phyloP scores from a whole-genome alignment of 495 filamentous ascomycete species.

The Pyrenopolyporus hunteri region DNA sequence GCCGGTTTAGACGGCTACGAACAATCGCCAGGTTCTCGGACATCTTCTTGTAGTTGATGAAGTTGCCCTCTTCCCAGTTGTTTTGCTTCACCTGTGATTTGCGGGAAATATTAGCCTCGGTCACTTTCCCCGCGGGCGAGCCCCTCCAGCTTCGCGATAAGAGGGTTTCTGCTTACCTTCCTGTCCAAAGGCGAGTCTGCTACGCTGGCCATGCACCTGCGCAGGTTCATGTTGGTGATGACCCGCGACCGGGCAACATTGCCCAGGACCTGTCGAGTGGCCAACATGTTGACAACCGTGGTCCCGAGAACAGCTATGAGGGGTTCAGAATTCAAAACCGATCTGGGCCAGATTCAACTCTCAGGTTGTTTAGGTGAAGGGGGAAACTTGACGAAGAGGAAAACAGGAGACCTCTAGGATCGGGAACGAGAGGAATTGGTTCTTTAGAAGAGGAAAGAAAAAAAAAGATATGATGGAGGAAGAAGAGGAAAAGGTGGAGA shows the following conservation, averaged over 20 bases:
- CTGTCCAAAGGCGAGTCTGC: conserved; percentile 59
- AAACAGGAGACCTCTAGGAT: conserved; percentile 28
- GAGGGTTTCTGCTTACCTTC: conserved; percentile 51
- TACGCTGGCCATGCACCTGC: conserved; percentile 60
- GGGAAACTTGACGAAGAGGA: conserved; percentile 5
- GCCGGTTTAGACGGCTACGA: conserved; percentile 83
- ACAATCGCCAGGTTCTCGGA: conserved; percentile 94
- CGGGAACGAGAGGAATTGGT: conserved; percentile 19
- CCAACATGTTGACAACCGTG: conserved; percentile 57
- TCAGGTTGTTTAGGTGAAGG: conserved; percentile 9
- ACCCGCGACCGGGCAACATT: conserved; percentile 57
- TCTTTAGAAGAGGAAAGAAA: conserved; percentile 20
- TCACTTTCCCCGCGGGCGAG: conserved; percentile 5
- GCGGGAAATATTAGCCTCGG: conserved; percentile 41
- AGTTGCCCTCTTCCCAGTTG: conserved; percentile 62
- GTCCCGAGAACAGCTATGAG: conserved; percentile 38
- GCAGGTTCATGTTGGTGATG: conserved; percentile 54
- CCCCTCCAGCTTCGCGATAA: conserved; percentile 6
- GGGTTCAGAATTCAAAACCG: conserved; percentile 30
- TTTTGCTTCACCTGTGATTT: conserved; percentile 58
- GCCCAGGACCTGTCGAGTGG: conserved; percentile 60
- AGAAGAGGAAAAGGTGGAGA: conserved; percentile 41
- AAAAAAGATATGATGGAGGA: conserved; percentile 32
- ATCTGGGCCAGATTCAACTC: conserved; percentile 21
- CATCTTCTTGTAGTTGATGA: conserved; percentile 87